A percentile compares a stretch with the other conserved stretches of the same genome.
phyloP scores from a whole-genome alignment of 345 rosid species.

The Psidium friedrichsthalianum region DNA sequence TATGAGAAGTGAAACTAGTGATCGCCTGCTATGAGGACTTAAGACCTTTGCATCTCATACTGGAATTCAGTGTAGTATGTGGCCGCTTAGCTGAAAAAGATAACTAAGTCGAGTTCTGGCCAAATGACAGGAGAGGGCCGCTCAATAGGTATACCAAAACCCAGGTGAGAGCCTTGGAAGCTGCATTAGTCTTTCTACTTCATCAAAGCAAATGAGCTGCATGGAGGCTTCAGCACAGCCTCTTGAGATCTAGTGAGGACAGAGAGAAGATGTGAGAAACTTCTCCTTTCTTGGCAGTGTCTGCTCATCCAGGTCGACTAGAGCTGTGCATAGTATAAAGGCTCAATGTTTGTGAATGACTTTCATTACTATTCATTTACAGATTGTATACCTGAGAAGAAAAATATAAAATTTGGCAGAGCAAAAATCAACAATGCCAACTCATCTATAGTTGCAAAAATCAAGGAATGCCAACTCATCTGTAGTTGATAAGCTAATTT shows the following conservation, averaged over 20 bases:
- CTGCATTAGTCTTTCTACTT: neutral
- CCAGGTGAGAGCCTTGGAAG: neutral
- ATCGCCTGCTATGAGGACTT: too few relatives aligned
- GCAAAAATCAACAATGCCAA: too few relatives aligned
- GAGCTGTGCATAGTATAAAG: slow-evolving; percentile 19
- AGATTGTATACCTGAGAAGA: too few relatives aligned
- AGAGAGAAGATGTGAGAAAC: slow-evolving; percentile 33
- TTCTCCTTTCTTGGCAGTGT: slow-evolving; percentile 21
- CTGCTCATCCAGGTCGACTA: slow-evolving; percentile 32
- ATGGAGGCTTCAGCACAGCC: neutral
- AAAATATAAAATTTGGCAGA: too few relatives aligned
- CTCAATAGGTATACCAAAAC: neutral
- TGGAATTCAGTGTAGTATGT: neutral
- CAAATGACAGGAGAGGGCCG: neutral
- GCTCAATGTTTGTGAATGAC: too few relatives aligned
- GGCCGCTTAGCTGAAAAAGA: neutral
- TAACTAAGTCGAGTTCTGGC: neutral
- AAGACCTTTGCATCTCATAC: too few relatives aligned
- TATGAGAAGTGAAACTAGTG: too few relatives aligned
- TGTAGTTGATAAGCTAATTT: too few relatives aligned
- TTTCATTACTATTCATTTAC: too few relatives aligned
- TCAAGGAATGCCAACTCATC: too few relatives aligned
- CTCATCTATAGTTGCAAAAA: too few relatives aligned
- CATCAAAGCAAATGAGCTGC: neutral
- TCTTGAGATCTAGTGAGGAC: slow-evolving; percentile 13